Percentiles rank a stretch among this genome's conserved stretches.
Conservation (phyloP, 1,284 basidiomycete species). For the Boletus hoseneyae region DNA sequence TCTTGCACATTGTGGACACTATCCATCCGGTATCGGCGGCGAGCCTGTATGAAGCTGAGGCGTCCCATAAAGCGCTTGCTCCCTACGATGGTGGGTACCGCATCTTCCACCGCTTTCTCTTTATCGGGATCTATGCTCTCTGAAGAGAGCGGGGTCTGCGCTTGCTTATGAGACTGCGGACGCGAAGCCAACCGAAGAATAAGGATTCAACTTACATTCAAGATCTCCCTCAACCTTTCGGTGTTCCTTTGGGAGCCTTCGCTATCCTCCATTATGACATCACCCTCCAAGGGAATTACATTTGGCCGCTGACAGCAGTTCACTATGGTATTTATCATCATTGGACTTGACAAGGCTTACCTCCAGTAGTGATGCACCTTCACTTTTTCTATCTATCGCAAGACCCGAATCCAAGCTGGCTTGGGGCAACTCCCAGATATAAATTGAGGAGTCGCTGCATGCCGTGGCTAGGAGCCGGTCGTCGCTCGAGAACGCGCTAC, state of each 20-base stretch:
- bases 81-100: constrained; percentile 5
- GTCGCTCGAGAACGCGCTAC: constrained; percentile 26
- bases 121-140: constrained; percentile 9
- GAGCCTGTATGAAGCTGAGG: constrained; percentile 6
- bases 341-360: constrained; percentile 15
- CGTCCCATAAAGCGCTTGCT: constrained; percentile 10
- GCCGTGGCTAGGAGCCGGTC: constrained; percentile 28
- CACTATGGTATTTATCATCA: constrained; percentile 3
- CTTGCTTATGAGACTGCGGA: constrained; percentile 18
- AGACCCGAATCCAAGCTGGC: constrained; percentile 29
- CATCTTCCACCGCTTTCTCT: constrained; percentile 2
- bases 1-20: constrained; percentile 6
- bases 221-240: constrained; percentile 15
- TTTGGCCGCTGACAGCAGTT: constrained; percentile 13
- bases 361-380: constrained; percentile 27
- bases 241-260: constrained; percentile 1
- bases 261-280: constrained; percentile 2
- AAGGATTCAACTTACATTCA: constrained; percentile 17
- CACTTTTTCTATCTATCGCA: constrained; percentile 25
- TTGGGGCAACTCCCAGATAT: constrained; percentile 29
- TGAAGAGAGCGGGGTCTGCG: constrained; percentile 1
- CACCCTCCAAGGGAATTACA: constrained; percentile 1
- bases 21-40: constrained; percentile 1
- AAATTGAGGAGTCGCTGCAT: constrained; percentile 24
- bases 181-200: not conserved